Base-by-base conservation (phyloP, 257 asterid species). In the Linderniella brevidens region DNA sequence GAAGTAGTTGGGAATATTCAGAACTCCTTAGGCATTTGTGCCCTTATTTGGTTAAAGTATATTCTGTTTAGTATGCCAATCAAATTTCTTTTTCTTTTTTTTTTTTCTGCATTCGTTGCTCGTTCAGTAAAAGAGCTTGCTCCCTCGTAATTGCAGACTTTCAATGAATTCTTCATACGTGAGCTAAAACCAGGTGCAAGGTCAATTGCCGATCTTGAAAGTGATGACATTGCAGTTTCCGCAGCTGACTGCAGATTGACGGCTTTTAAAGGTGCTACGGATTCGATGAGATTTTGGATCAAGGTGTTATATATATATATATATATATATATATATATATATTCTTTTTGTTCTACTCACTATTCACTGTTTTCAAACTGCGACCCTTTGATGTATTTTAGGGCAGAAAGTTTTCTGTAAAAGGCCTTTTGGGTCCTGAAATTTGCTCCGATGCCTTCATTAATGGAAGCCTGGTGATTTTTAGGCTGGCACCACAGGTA, bases 401-500 rank as follows among this genome's bases (percentile, higher is more conserved):
- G 99, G 99, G 99, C 32, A 77, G 82, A 8, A 90, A 90, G 54
- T 90, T 85, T 67, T 90, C 99, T 49, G 62, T 90, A 48, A 65
- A 53, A 71, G 99, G 99, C 42, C 96, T 90, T 53, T 70, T 90
- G 70, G 95, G 98, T 55, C 54, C 78, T 52, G 92, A 79, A 76
- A 61, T 68, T 18, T 71, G 68, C 68, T 64, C 88, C 37, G 49
- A 58, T 58, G 71, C 71, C 55, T 90, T 81, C 68, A 63, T 52
- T 56, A 75, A 67, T 67, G 96, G 96, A 61, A 70, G 79, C 63
- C 57, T 90, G 44, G 99, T 85, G 68, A 85, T 90, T 75, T 90
- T 81, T 65, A 80, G 99, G 61, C 66, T 90, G 86, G 99, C 99
- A 18, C 99, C 99, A 52, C 99, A 90, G 94, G 98, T 88, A 71